Base-by-base conservation (phyloP, 306 rosid species). In the Corylus heterophylla region DNA sequence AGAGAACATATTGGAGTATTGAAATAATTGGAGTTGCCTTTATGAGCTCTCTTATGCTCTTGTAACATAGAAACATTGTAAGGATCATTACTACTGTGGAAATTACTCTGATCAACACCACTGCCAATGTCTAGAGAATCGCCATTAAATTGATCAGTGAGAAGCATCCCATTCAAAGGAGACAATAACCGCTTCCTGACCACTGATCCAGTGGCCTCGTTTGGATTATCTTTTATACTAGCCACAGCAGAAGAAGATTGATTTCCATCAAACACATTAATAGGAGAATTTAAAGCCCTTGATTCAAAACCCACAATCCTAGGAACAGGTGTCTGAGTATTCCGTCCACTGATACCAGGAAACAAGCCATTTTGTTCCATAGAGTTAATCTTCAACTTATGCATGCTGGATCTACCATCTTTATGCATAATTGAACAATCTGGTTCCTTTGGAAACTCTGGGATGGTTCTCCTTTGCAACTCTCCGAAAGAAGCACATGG, bases 221-320 rank as follows among this genome's bases (percentile, higher is more conserved):
- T 59, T 54, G 84, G 71, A 62, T 87, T 80, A 49, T 77, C 61
- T 13, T 76, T 71, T 70, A 56, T 76, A 76, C 78, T 66, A 79
- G 55, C 79, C 61, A 58, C 74, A 66, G 74, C 61, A n/a, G 89
- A 83, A 2, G 85, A 76, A 83, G 74, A 79, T 74, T 75, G 83
- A 70, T 71, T 72, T 79, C 78, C 88, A 75, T 80, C 81, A 75
- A 70, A 69, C 47, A 59, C 83, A 77, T 83, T 71, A 76, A 67
- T 75, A 67, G 71, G n/a, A 77, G 91, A 54, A 78, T 59, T 47
- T 17, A 82, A 81, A 59, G 83, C 39, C 77, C 76, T 85, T 71
- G 90, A 71, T 79, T 89, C 85, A 85, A 93, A 93, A 78, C 94
- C 94, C 45, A 89, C 74, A 66, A 87, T 87, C 79, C 90, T 88